These are phyloP conservation scores for Dipteronia sinensis DNA, from an alignment of 345 rosid genomes.

Conservation along the genomic window DNA sequence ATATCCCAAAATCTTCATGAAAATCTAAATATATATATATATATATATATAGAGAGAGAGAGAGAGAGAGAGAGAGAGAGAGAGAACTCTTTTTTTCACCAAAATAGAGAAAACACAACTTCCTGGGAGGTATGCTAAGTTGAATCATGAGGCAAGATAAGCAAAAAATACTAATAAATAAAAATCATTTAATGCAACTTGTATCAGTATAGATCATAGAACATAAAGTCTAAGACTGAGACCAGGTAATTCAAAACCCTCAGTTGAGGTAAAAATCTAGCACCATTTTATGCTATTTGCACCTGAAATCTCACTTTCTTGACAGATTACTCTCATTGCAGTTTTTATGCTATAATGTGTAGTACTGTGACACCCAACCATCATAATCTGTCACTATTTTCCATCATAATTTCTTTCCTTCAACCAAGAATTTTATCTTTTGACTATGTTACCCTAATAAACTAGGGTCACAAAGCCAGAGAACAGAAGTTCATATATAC, in stretches of 20 bases:
- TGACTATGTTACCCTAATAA: not conserved
- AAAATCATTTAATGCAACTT: constrained; percentile 1
- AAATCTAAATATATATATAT: too few species aligned
- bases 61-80: not conserved
- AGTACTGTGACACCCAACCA: not conserved
- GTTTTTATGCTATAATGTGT: not conserved
- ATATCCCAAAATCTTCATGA: not conserved
- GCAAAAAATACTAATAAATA: not conserved
- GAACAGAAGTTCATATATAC: not conserved
- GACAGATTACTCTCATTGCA: not conserved
- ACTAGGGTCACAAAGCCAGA: not conserved
- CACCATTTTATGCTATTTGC: constrained; percentile 2
- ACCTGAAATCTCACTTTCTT: not conserved
- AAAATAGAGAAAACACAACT: not conserved
- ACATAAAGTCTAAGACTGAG: not conserved
- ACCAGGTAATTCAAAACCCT: not conserved
- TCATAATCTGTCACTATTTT: not conserved
- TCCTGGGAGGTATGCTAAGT: not conserved
- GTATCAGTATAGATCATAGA: not conserved
- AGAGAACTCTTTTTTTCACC: not conserved
- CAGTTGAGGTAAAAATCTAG: not conserved
- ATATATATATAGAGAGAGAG: too few species aligned
- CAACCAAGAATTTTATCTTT: not conserved
- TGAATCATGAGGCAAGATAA: not conserved
- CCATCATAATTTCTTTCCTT: not conserved